phyloP scores from a whole-genome alignment of 352 stramenopile species.

The Globisporangium iwayamae region DNA sequence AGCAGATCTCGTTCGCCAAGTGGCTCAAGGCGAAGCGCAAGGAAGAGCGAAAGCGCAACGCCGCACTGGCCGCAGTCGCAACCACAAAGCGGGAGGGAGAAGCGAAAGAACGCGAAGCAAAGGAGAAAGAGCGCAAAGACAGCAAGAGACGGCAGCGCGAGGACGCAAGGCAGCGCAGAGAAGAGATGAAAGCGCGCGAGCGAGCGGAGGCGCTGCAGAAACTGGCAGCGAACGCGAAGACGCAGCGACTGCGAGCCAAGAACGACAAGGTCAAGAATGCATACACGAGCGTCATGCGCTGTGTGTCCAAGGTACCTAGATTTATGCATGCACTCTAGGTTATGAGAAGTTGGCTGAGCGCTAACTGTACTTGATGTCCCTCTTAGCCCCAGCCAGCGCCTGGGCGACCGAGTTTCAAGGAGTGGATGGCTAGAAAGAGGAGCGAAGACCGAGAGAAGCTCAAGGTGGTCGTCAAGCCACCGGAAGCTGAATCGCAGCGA shows the following conservation, averaged over 20 bases:
- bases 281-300: conserved; percentile 10
- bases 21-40: conserved; percentile 43
- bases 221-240: conserved; percentile 6
- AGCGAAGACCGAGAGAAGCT: conserved; percentile 1
- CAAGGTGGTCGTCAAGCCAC: background rate
- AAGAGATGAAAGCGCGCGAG: conserved; percentile 3
- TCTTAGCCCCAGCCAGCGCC: background rate
- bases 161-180: conserved; percentile 1
- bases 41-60: background rate
- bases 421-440: conserved; percentile 16
- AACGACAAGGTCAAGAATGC: conserved; percentile 10
- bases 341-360: background rate
- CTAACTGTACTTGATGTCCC: background rate
- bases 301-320: conserved; percentile 1
- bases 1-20: conserved; percentile 34
- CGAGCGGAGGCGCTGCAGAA: conserved; percentile 2
- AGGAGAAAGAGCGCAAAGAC: conserved; percentile 21
- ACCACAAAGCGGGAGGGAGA: conserved; percentile 19
- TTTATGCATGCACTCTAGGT: too few species aligned
- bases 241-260: background rate
- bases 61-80: background rate
- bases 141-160: conserved; percentile 16
- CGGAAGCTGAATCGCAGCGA: background rate
- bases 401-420: conserved; percentile 10
- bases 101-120: conserved; percentile 3